These are phyloP conservation scores for Graphilbum fragrans DNA, from an alignment of 2,329 filamentous ascomycete species.

Conservation along the genomic window DNA sequence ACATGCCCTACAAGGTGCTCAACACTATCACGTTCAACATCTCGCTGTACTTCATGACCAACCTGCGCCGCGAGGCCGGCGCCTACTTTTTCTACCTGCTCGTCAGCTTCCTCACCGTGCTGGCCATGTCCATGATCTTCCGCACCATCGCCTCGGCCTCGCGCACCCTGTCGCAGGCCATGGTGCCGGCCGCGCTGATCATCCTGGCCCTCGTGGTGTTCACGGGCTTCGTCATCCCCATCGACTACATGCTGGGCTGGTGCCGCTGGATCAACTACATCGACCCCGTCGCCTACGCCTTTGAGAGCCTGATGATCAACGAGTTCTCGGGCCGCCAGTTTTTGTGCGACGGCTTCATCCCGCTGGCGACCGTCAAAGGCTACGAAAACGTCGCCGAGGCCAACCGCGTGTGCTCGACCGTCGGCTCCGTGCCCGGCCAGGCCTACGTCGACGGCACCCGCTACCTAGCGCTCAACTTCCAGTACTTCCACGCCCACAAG, in stretches of 20 bases:
- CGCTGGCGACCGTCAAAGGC: conserved; percentile 18
- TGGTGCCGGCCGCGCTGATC: conserved; percentile 46
- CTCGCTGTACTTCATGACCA: conserved; percentile 77
- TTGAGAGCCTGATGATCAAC: conserved; percentile 72
- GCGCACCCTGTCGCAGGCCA: conserved; percentile 53
- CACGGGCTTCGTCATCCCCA: conserved; percentile 56
- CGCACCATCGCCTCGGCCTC: conserved; percentile 68
- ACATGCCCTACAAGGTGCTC: conserved; percentile 71
- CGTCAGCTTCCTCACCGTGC: conserved; percentile 58
- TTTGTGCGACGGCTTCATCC: conserved; percentile 33
- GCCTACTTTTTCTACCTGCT: conserved; percentile 80
- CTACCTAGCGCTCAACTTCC: conserved; percentile 42
- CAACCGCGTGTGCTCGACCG: conserved; percentile 43
- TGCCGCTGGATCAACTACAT: conserved; percentile 75
- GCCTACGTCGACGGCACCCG: conserved; percentile 41
- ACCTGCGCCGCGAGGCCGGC: conserved; percentile 60
- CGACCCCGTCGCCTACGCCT: conserved; percentile 68
- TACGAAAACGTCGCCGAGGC: conserved; percentile 22
- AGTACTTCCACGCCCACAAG: conserved; percentile 43
- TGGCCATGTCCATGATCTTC: conserved; percentile 82
- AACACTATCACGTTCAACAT: conserved; percentile 70
- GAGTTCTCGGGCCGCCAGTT: conserved; percentile 62
- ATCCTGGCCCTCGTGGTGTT: conserved; percentile 57
- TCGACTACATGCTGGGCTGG: conserved; percentile 65
- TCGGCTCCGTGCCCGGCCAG: conserved; percentile 44